Evolutionary conservation across 768 basidiomycete species (phyloP).

Genomic region (Russula vinacea): DNA sequence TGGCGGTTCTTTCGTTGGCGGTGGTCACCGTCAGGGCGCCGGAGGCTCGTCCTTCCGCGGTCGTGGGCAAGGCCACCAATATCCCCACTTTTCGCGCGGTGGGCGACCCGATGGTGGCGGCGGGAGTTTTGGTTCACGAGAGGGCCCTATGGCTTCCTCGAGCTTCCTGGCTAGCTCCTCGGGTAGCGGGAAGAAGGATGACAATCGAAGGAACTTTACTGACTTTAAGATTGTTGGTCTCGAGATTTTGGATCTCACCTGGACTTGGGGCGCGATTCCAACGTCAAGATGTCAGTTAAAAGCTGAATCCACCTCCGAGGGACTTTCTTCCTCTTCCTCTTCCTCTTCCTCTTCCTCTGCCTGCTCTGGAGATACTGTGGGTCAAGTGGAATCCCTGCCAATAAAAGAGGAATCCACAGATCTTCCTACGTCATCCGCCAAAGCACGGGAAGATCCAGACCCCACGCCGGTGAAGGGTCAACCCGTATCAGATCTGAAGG

Average conservation of each 20-base stretch:
- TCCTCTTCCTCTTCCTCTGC: slow-evolving; percentile 35
- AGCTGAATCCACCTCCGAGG: slow-evolving; percentile 35
- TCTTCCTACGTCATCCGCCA: slow-evolving; percentile 11
- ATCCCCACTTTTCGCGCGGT: slow-evolving; percentile 37
- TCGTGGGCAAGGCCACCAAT: slow-evolving; percentile 56
- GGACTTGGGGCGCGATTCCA: slow-evolving; percentile 80
- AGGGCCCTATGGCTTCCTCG: slow-evolving; percentile 39
- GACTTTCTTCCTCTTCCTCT: slow-evolving; percentile 36
- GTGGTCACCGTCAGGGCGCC: slow-evolving; percentile 34
- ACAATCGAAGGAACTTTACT: slow-evolving; percentile 87
- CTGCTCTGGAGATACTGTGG: slow-evolving; percentile 30
- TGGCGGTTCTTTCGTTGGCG: slow-evolving; percentile 59
- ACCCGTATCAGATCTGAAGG: slow-evolving; percentile 7
- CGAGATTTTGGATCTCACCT: slow-evolving; percentile 74
- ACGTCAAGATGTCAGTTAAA: slow-evolving; percentile 31
- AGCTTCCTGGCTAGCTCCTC: slow-evolving; percentile 28
- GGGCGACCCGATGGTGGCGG: slow-evolving; percentile 42
- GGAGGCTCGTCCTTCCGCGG: slow-evolving; percentile 46
- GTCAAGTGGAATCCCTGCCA: slow-evolving; percentile 3
- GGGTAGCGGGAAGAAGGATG: slow-evolving; percentile 71
- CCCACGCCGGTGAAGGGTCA: slow-evolving; percentile 12
- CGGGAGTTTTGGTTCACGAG: slow-evolving; percentile 41
- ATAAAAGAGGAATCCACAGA: slow-evolving; percentile 18
- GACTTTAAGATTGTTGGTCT: slow-evolving; percentile 97
- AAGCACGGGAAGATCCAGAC: slow-evolving; percentile 9